Conservation (phyloP, 2,329 filamentous ascomycete species). For the Colletotrichum cereale region DNA sequence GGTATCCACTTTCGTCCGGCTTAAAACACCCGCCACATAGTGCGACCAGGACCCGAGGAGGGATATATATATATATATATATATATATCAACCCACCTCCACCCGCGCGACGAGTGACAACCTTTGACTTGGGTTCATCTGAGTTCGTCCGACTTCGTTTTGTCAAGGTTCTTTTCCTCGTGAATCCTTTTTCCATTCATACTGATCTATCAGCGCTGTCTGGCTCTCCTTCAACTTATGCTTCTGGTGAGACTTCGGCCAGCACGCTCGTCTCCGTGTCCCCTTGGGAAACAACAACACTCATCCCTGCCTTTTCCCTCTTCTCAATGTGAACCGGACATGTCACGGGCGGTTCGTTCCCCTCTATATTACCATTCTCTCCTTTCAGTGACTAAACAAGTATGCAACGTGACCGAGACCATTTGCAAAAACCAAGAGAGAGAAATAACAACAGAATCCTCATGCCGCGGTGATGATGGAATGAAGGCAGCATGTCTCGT, state of each 20-base stretch:
- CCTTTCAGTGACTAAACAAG: conserved; percentile 36
- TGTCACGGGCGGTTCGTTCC: conserved; percentile 28
- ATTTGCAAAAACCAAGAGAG: conserved; percentile 33
- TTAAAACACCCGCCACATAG: not conserved
- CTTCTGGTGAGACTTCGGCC: conserved; percentile 19
- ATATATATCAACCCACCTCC: no score
- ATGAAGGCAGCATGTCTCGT: conserved; percentile 38
- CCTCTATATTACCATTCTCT: conserved; percentile 38
- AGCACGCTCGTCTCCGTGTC: conserved; percentile 15
- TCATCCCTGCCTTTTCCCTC: conserved; percentile 7
- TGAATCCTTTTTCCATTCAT: conserved; percentile 39
- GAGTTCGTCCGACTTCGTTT: not conserved
- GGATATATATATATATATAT: not conserved
- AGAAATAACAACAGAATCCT: conserved; percentile 3
- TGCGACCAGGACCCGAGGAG: not conserved
- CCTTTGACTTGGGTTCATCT: not conserved
- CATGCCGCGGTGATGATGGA: conserved; percentile 34
- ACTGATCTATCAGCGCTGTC: conserved; percentile 37
- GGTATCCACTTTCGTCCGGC: not conserved
- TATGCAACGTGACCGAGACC: conserved; percentile 40
- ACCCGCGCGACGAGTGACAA: not conserved
- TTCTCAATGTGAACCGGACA: conserved; percentile 22
- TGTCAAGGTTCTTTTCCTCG: not conserved
- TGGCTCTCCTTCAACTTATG: conserved; percentile 22
- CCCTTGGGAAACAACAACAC: not conserved